Base-by-base conservation (phyloP, 495 filamentous ascomycete genomes). In the Cercophora sp. region DNA sequence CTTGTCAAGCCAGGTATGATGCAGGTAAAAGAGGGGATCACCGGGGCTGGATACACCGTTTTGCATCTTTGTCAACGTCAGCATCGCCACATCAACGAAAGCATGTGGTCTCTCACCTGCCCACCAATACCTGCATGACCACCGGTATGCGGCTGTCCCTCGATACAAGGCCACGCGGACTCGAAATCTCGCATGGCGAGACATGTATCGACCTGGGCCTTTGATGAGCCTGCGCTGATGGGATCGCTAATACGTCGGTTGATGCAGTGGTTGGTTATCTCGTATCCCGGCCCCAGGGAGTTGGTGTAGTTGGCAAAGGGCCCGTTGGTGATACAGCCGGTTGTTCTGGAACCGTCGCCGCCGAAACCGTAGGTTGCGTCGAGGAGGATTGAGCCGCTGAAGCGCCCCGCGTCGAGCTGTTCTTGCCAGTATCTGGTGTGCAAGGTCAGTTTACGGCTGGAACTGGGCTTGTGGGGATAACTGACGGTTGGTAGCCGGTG, bases 1-100 rank as follows among this genome's bases (percentile, higher is more conserved):
- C 31, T 82, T 79, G 64, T 90, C 87, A 48, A 91, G 77, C 75
- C 80, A 79, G 8, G 75, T 77, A 62, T 89, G 86, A 65, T 89
- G 86, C 11, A 82, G 71, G 62, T 74, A 89, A 67, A 90, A 89
- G 18, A 68, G 73, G n/a, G 86, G 85, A 54, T 89, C 86, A 4
- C 83, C 78, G 2, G 67, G 69, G 13, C 59, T 62, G n/a, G 72
- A 70, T 52, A 71, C 77, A 4, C 75, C 63, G 62, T 84, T 62
- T n/a, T n/a, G n/a, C n/a, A n/a, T n/a, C n/a, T n/a, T n/a, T n/a
- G n/a, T n/a, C n/a, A n/a, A n/a, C n/a, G n/a, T n/a, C n/a, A n/a
- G n/a, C n/a, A n/a, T n/a, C n/a, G n/a, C n/a, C n/a, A n/a, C n/a
- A n/a, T n/a, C n/a, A n/a, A n/a, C n/a, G n/a, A n/a, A n/a, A n/a